Evolutionary conservation across 108 stramenopile species (phyloP), one percentile per base, ranked within the genome.

Genomic region (Seminavis robusta): DNA sequence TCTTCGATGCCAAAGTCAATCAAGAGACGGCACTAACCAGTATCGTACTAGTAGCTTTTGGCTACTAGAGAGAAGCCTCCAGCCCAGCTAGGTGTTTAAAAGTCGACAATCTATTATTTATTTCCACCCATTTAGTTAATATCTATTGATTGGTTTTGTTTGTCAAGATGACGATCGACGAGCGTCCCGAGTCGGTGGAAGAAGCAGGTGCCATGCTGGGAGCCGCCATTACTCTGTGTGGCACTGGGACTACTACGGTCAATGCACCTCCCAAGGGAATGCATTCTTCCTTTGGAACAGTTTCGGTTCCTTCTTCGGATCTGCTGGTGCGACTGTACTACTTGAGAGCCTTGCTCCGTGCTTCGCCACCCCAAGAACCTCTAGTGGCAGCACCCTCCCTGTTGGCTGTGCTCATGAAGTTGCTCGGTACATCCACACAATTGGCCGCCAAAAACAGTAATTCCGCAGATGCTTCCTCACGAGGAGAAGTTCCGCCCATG

Each of bases 121-220:
- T n/a, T n/a, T n/a, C n/a, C n/a, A n/a, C n/a, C n/a, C n/a, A n/a
- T n/a, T n/a, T n/a, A n/a, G n/a, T n/a, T n/a, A n/a, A n/a, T n/a
- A n/a, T n/a, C n/a, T n/a, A n/a, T n/a, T n/a, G n/a, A n/a, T n/a
- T n/a, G n/a, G n/a, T n/a, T n/a, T n/a, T n/a, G n/a, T n/a, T n/a
- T n/a, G n/a, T n/a, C n/a, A n/a, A n/a, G n/a, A n/a, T n/a, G n/a
- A n/a, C n/a, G n/a, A n/a, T n/a, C n/a, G 46, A 46, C 26, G 65
- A 61, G 6, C 59, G 73, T 20, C 84, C 88, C 0, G 51, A 69
- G n/a, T 89, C 88, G 2, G 79, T 83, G 42, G 88, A 86, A 63
- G 90, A 87, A 69, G 90, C 90, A 2, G 86, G 83, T 15, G 90
- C 90, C 23, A 53, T 88, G 44, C 55, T 88, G 31, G 86, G 84